Conservation (phyloP, 345 rosid genomes). For the Stellera chamaejasme region DNA sequence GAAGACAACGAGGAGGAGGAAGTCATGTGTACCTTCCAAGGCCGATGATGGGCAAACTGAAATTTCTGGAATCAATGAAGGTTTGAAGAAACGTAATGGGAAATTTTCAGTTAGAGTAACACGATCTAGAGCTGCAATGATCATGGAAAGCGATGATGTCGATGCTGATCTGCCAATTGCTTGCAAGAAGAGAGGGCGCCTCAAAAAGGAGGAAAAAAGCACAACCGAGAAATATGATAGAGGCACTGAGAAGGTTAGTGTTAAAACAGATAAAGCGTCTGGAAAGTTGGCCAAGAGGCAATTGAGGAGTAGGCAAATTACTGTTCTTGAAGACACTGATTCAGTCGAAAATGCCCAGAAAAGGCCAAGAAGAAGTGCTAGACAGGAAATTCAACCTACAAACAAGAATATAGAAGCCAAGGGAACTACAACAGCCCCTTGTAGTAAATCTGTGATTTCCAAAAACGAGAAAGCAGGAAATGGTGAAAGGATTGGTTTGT, state of each 20-base stretch:
- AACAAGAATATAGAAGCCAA: neutral
- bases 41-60: neutral
- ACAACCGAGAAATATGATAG: neutral
- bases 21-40: neutral
- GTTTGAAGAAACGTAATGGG: neutral
- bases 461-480: slow-evolving; percentile 10
- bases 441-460: slow-evolving; percentile 13
- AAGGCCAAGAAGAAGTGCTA: slow-evolving; percentile 2
- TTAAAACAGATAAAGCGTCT: no score
- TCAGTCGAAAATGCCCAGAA: neutral
- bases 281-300: no score
- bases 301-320: neutral
- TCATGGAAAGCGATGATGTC: neutral
- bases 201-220: slow-evolving; percentile 6
- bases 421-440: slow-evolving; percentile 4
- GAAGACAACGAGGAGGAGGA: slow-evolving; percentile 9
- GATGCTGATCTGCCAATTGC: slow-evolving; percentile 2
- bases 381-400: neutral
- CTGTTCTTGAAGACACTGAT: neutral
- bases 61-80: neutral
- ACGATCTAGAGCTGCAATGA: slow-evolving; percentile 9
- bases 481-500: slow-evolving; percentile 1
- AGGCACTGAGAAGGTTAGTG: neutral
- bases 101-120: slow-evolving; percentile 2
- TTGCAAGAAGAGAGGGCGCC: slow-evolving; percentile 24